These are phyloP conservation scores for Laetiporus sulphureus DNA, from an alignment of 1,284 basidiomycete genomes.

Conservation along the genomic window DNA sequence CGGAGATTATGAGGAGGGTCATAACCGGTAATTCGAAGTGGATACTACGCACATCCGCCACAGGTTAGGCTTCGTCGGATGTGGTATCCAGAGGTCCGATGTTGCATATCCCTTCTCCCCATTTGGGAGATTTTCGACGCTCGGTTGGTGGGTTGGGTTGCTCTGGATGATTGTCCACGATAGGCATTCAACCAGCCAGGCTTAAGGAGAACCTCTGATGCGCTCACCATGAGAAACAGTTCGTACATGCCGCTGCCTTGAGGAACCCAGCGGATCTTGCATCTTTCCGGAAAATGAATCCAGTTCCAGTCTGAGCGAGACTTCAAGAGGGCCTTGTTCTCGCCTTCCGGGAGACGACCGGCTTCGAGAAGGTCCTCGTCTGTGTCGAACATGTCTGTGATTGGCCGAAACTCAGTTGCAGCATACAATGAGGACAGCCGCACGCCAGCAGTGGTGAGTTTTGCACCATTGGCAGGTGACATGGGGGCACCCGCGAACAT, in stretches of 20 bases:
- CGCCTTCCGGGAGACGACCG: too few relatives aligned
- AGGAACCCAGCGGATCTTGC: not conserved
- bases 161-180: too few relatives aligned
- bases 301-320: too few relatives aligned
- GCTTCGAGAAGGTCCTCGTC: not conserved
- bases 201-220: too few relatives aligned
- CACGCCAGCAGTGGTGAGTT: not conserved
- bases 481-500: not conserved
- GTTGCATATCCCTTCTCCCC: not conserved
- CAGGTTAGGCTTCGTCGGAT: not conserved
- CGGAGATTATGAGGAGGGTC: too few relatives aligned
- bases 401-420: not conserved
- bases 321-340: too few relatives aligned
- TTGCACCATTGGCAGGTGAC: not conserved
- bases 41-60: not conserved
- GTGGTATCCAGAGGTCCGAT: too few relatives aligned
- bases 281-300: not conserved
- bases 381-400: not conserved
- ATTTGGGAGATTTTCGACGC: not conserved
- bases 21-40: too few relatives aligned
- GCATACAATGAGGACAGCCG: not conserved
- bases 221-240: not conserved
- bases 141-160: not conserved
- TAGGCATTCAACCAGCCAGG: too few relatives aligned
- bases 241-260: not conserved